Base-by-base conservation (phyloP, 2,329 filamentous ascomycete species). In the Monosporascus sp. region DNA sequence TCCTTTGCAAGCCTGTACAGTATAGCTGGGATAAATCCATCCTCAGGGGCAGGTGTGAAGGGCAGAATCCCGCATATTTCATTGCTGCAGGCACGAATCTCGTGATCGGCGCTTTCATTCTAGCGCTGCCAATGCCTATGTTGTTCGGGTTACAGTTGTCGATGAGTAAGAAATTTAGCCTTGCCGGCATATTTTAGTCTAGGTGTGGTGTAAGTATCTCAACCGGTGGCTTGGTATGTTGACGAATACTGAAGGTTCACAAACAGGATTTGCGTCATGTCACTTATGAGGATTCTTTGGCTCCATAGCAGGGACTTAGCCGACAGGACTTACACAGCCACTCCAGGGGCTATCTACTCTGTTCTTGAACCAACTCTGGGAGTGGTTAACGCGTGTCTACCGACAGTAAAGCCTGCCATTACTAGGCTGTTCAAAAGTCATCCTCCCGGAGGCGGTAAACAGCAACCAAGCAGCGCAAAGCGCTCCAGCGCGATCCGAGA, bases 131-230 rank as follows among this genome's bases (percentile, higher is more conserved):
- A 4, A 58, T 61, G 50, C 59, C 54, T 11, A 56, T 51, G 52
- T 31, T 61, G 3, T 53, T 50, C 20, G 41, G 49, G 0, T 24
- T 61, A 31, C 49, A 51, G 14, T 38, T 61, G 19, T 36, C 51
- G 1, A 20, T 56, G 7, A 9, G 43, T 4, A 61, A 53, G 26
- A 52, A 24, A 20, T 14, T 58, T n/a, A n/a, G 31, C 4, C 38
- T 61, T 44, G 55, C 16, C 5, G 48, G 8, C 9, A 61, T 59
- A 53, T 61, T 61, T 61, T 17, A 54, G 59, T 24, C 53, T 61
- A 17, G 57, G 59, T 9, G 48, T 14, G 2, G 4, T 58, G 56
- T 61, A 40, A 52, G 59, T 58, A 47, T 16, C 20, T 19, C 17
- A 34, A 45, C 2, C 38, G 49, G 19, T 14, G 47, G 22, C n/a